Evolutionary conservation across 805 yeast species (phyloP), one percentile per base, ranked within the genome.

Genomic region (Lipomyces yamadae): DNA sequence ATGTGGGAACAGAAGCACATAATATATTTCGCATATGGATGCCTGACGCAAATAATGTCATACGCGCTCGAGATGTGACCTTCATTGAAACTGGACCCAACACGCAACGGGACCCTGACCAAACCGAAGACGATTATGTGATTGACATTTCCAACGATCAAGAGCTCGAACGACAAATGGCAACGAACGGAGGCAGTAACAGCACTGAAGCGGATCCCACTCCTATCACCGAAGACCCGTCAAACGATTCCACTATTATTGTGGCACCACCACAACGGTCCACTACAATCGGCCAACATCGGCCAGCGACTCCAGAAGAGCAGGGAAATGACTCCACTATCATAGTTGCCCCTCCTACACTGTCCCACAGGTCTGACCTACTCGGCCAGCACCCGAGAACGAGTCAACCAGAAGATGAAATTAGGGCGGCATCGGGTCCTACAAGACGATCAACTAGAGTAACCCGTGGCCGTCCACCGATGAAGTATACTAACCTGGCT

Each of bases 1-100:
- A 5, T 15, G 52, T 45, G 52, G 52, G 52, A 45, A 45, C 52
- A 45, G 52, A 45, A 45, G 52, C 52, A 29, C 54, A 48, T 48
- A 48, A 48, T 48, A 48, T 48, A 24, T 48, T 48, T 48, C 18
- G 54, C 15, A 48, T 48, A 48, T 48, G 54, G 54, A 48, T 48
- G 24, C 54, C 54, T 4, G 54, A 48, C 32, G 24, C 29, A 4
- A 29, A 8, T 2, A 48, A 48, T 3, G 54, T 48, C 3, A 48
- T 48, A 37, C n/a, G n/a, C n/a, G n/a, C n/a, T n/a, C n/a, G n/a
- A n/a, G n/a, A n/a, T n/a, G n/a, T n/a, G n/a, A n/a, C n/a, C n/a
- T n/a, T n/a, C n/a, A n/a, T n/a, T n/a, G n/a, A n/a, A n/a, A n/a
- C n/a, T n/a, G n/a, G n/a, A n/a, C n/a, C n/a, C n/a, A n/a, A n/a